Conservation (phyloP, 306 rosid species). For the Gillenia trifoliata region DNA sequence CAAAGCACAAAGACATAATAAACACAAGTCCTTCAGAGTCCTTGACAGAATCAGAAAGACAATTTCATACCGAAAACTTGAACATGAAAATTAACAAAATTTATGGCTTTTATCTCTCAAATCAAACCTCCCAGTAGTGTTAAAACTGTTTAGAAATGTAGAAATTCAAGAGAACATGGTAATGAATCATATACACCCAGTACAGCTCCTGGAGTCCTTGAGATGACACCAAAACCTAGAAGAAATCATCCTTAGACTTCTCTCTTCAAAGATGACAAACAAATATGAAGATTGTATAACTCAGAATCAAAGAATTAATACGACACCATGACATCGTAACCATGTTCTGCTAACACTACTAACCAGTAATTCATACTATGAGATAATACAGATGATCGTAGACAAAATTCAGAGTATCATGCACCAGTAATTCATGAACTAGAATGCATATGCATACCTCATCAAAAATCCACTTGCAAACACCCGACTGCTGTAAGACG, state of each 20-base stretch:
- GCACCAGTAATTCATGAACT: too few species aligned
- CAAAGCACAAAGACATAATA: constrained; percentile 78
- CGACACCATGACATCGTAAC: not conserved
- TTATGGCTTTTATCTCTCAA: too few species aligned
- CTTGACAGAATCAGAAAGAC: constrained; percentile 11
- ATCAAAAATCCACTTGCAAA: constrained; percentile 84
- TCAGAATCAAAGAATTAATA: not conserved
- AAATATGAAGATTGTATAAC: not conserved
- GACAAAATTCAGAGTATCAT: too few species aligned
- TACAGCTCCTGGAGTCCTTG: too few species aligned
- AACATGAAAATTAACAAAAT: not conserved
- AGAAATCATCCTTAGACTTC: not conserved
- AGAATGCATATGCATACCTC: constrained; percentile 49
- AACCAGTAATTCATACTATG: not conserved
- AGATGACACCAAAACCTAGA: not conserved
- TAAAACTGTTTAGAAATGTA: too few species aligned
- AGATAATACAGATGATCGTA: too few species aligned
- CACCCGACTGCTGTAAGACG: constrained; percentile 70
- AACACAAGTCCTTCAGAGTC: constrained; percentile 12
- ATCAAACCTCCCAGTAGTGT: too few species aligned
- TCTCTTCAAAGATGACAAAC: not conserved
- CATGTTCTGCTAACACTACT: not conserved
- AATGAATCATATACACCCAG: not conserved
- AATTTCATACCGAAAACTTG: not conserved
- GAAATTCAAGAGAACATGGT: not conserved